phyloP scores from a whole-genome alignment of 768 basidiomycete species.

The Lanmaoa pseudosensibilis region DNA sequence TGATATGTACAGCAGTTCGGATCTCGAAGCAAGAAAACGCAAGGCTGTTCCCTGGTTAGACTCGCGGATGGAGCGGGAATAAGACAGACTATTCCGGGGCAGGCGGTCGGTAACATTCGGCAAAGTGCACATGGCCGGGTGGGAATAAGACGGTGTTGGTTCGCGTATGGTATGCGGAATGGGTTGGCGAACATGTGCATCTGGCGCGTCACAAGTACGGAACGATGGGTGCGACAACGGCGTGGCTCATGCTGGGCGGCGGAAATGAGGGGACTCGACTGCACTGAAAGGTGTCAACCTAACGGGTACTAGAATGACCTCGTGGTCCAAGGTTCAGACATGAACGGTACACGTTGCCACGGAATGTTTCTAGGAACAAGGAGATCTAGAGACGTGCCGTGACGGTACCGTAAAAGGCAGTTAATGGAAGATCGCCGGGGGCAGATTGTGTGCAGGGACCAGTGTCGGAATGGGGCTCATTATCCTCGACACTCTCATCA shows the following conservation, averaged over 20 bases:
- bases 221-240: constrained; percentile 12
- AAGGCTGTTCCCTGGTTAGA: constrained; percentile 11
- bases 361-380: constrained; percentile 9
- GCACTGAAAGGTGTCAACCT: no score
- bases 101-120: constrained; percentile 10
- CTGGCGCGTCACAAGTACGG: constrained; percentile 10
- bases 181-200: constrained; percentile 20
- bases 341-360: not conserved
- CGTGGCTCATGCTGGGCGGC: constrained; percentile 14
- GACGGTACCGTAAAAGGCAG: constrained; percentile 13
- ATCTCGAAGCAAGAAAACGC: constrained; percentile 10
- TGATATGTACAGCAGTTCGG: constrained; percentile 9
- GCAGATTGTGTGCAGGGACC: constrained; percentile 13
- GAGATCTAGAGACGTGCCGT: not conserved
- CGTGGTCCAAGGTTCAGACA: no score
- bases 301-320: no score
- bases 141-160: constrained; percentile 13
- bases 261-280: constrained; percentile 16
- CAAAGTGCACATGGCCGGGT: constrained; percentile 6
- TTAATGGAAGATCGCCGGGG: constrained; percentile 22
- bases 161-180: constrained; percentile 2
- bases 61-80: constrained; percentile 11
- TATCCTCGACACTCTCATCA: not conserved
- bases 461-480: not conserved
- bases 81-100: constrained; percentile 5